Conservation (phyloP, 2,329 filamentous ascomycete species). For the Alternaria consortialis region DNA sequence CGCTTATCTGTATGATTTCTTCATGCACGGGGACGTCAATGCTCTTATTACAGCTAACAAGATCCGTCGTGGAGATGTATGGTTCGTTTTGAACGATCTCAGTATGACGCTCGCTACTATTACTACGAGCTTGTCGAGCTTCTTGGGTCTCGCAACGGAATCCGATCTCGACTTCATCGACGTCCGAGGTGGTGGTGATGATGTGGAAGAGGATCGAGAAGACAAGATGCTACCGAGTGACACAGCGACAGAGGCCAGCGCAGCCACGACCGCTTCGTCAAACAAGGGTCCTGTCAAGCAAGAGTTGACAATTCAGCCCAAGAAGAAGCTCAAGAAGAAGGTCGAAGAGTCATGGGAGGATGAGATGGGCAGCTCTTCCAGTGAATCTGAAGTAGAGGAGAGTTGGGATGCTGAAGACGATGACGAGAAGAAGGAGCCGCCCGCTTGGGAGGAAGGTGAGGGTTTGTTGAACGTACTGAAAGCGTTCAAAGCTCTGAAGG, state of each 20-base stretch:
- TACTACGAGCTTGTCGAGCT: slow-evolving; percentile 68
- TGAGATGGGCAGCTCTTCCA: slow-evolving; percentile 47
- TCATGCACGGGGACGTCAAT: slow-evolving; percentile 72
- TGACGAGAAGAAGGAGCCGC: slow-evolving; percentile 33
- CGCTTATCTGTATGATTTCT: slow-evolving; percentile 79
- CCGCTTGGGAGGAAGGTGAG: slow-evolving; percentile 56
- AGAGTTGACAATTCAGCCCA: slow-evolving; percentile 43
- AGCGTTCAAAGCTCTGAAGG: slow-evolving; percentile 66
- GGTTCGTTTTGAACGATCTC: slow-evolving; percentile 76
- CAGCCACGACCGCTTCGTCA: slow-evolving; percentile 32
- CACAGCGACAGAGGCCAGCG: slow-evolving; percentile 26
- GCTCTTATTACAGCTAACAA: slow-evolving; percentile 71
- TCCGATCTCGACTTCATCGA: slow-evolving; percentile 62
- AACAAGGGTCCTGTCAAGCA: slow-evolving; percentile 38
- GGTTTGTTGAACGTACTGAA: slow-evolving; percentile 65
- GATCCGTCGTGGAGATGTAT: slow-evolving; percentile 72
- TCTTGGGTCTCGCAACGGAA: slow-evolving; percentile 60
- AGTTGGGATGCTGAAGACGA: slow-evolving; percentile 40
- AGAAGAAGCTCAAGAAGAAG: slow-evolving; percentile 51
- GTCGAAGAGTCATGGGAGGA: slow-evolving; percentile 54
- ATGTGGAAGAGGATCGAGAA: slow-evolving; percentile 57
- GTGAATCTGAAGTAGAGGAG: slow-evolving; percentile 29
- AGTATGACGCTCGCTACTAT: slow-evolving; percentile 75
- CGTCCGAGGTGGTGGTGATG: slow-evolving; percentile 61
- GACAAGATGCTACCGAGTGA: slow-evolving; percentile 47